Percentiles rank a stretch among this genome's conserved stretches.
Evolutionary conservation across 306 rosid species (phyloP).

Genomic region (Morella rubra): DNA sequence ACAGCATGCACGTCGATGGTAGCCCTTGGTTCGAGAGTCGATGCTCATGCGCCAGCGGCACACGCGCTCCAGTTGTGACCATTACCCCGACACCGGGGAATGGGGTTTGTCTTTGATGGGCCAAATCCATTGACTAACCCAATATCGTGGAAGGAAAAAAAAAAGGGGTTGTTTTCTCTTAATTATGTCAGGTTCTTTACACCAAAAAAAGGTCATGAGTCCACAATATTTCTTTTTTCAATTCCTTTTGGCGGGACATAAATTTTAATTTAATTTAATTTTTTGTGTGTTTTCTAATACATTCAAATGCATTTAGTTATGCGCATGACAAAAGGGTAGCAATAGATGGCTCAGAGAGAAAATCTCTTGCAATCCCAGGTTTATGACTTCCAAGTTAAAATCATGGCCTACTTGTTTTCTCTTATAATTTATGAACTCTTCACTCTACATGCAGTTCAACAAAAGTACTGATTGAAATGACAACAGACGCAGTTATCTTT

Average conservation of each 20-base stretch:
- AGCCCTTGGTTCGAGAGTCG: constrained; percentile 23
- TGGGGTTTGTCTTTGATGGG: constrained; percentile 36
- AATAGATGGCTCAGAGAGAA: background rate
- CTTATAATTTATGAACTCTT: background rate
- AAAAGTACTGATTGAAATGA: background rate
- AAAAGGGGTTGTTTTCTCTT: constrained; percentile 28
- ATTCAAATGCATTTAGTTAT: background rate
- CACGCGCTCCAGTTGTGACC: constrained; percentile 25
- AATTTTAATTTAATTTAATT: background rate
- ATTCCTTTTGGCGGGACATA: constrained; percentile 42
- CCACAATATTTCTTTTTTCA: constrained; percentile 31
- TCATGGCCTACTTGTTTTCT: background rate
- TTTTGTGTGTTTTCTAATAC: constrained; percentile 1
- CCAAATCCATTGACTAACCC: constrained; percentile 42
- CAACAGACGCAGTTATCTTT: too few relatives aligned
- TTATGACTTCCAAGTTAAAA: background rate
- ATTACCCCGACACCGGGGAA: constrained; percentile 37
- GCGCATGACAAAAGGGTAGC: constrained; percentile 16
- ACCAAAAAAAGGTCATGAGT: constrained; percentile 43
- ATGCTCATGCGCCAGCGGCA: constrained; percentile 34
- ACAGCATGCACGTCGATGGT: background rate
- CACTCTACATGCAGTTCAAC: background rate
- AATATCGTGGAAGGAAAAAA: constrained; percentile 34
- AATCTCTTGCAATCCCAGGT: constrained; percentile 3
- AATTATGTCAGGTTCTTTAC: constrained; percentile 34